These are phyloP conservation scores for Euclidium syriacum DNA, from an alignment of 345 rosid species.

Conservation along the genomic window DNA sequence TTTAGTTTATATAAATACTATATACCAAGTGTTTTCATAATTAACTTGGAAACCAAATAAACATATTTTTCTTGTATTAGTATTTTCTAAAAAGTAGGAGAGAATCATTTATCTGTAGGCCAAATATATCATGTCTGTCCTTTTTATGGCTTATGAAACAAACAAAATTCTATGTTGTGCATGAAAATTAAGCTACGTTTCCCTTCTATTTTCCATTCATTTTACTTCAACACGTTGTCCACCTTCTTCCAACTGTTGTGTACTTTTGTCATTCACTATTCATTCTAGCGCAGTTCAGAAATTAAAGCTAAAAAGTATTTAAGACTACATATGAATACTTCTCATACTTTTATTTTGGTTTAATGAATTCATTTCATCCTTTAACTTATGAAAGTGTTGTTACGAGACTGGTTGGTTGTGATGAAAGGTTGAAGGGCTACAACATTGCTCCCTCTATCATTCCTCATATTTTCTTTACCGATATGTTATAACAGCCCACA, in stretches of 20 bases:
- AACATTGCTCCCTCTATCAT: too few species aligned
- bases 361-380: too few species aligned
- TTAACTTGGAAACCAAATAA: not conserved
- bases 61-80: not conserved
- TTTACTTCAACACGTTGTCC: not conserved
- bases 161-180: not conserved
- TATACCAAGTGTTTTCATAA: too few species aligned
- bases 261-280: too few species aligned
- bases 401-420: too few species aligned
- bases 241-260: not conserved
- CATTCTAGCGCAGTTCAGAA: not conserved
- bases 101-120: not conserved
- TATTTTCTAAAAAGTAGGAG: not conserved
- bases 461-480: too few species aligned
- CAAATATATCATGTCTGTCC: not conserved
- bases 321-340: not conserved
- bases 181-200: constrained; percentile 21
- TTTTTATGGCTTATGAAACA: not conserved
- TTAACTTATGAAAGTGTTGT: too few species aligned
- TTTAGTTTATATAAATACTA: too few species aligned
- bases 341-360: not conserved
- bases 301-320: not conserved
- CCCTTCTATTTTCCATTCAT: constrained; percentile 8
- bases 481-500: not conserved
- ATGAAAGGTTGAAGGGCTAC: too few species aligned